Evolutionary conservation across 176 grass and related monocot species (phyloP).

Genomic region (Hordeum marinum): DNA sequence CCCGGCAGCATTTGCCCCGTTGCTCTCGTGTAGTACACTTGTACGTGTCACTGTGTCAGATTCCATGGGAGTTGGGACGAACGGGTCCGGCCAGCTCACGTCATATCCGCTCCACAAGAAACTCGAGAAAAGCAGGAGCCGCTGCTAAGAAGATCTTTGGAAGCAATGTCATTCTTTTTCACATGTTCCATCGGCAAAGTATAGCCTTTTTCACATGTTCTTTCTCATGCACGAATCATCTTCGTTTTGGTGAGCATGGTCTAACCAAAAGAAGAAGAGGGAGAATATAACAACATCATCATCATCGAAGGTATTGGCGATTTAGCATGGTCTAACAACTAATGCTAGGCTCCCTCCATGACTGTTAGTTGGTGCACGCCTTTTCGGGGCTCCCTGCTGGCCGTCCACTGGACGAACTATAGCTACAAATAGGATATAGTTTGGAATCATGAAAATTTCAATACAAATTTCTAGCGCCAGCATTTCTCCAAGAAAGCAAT

Average conservation of each 20-base stretch:
- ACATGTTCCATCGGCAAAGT: neutral
- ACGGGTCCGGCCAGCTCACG: neutral
- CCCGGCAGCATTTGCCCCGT: neutral
- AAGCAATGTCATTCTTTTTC: neutral
- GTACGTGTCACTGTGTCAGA: neutral
- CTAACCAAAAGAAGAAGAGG: neutral
- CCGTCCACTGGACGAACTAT: neutral
- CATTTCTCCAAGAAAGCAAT: too few species aligned
- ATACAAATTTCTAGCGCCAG: too few species aligned
- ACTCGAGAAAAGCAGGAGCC: neutral
- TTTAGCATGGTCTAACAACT: slow-evolving; percentile 22
- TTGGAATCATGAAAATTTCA: neutral
- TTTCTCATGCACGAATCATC: neutral
- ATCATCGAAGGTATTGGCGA: neutral
- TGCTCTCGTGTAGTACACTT: neutral
- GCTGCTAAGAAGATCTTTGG: neutral
- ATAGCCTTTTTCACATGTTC: neutral
- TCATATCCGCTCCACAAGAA: neutral
- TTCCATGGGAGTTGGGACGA: slow-evolving; percentile 8
- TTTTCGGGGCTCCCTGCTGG: neutral
- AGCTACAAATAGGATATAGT: neutral
- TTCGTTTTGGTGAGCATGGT: neutral
- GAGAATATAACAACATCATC: neutral
- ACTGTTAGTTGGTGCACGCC: slow-evolving; percentile 11
- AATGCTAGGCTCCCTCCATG: neutral